phyloP scores from a whole-genome alignment of 2,329 filamentous ascomycete species.

The Aspergillus tubingensis region DNA sequence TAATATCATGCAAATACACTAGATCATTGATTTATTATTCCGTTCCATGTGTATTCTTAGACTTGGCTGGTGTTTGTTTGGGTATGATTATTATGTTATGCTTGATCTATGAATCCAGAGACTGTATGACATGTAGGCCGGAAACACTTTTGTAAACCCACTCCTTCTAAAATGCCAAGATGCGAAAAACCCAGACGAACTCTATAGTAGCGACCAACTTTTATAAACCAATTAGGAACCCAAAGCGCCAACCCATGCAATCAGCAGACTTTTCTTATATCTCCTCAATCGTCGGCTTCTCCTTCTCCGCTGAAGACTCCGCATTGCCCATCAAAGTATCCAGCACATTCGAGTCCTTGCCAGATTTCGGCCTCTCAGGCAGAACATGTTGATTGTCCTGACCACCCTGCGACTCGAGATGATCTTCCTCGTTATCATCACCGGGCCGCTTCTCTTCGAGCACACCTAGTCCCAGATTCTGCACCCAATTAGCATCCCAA shows the following conservation, averaged over 20 bases:
- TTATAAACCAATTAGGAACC: slow-evolving; percentile 1
- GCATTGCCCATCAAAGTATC: slow-evolving; percentile 40
- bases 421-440: slow-evolving; percentile 17
- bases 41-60: slow-evolving; percentile 12
- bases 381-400: neutral
- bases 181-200: neutral
- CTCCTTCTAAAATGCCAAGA: neutral
- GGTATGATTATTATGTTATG: slow-evolving; percentile 6
- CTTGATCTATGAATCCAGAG: neutral
- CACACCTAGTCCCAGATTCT: slow-evolving; percentile 50
- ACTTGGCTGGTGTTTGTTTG: slow-evolving; percentile 15
- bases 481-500: neutral
- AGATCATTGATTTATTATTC: slow-evolving; percentile 18
- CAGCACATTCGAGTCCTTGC: slow-evolving; percentile 34
- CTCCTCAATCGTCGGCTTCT: slow-evolving; percentile 43
- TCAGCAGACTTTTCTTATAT: slow-evolving; percentile 18
- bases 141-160: neutral
- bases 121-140: neutral
- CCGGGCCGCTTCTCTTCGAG: slow-evolving; percentile 41
- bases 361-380: slow-evolving; percentile 15
- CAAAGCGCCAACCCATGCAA: slow-evolving; percentile 19
- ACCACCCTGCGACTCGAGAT: neutral
- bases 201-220: neutral
- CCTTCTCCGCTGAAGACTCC: slow-evolving; percentile 23
- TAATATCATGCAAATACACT: slow-evolving; percentile 29